These are phyloP conservation scores for Paecilomyces fulvus DNA, from an alignment of 2,329 filamentous ascomycete genomes.

Conservation along the genomic window DNA sequence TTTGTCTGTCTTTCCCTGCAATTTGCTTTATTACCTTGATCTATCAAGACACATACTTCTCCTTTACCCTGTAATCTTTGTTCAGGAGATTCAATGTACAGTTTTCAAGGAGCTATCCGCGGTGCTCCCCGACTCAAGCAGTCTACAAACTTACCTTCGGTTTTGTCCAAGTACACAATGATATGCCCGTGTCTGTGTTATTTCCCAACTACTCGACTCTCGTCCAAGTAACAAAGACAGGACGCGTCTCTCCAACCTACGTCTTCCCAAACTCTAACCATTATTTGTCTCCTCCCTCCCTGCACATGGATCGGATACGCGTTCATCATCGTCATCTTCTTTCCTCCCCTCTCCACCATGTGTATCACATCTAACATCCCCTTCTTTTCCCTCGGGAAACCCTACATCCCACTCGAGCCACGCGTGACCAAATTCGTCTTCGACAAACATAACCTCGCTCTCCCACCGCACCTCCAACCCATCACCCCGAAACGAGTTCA, in stretches of 20 bases:
- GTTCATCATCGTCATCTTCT: not conserved
- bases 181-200: not conserved
- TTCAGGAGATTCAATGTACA: not conserved
- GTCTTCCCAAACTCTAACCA: not conserved
- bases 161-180: too few species aligned
- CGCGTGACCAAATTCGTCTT: constrained; percentile 2
- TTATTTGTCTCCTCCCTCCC: not conserved
- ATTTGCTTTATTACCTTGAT: not conserved
- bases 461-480: constrained; percentile 10
- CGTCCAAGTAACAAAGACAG: not conserved
- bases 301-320: not conserved
- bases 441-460: constrained; percentile 5
- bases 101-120: not conserved
- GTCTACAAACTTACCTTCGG: not conserved
- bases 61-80: not conserved
- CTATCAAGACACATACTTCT: not conserved
- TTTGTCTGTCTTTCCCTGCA: too few species aligned
- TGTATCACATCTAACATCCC: not conserved
- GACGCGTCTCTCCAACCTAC: not conserved
- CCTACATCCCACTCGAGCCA: constrained; percentile 5
- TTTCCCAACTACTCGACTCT: not conserved
- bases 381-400: not conserved
- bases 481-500: constrained; percentile 3
- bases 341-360: not conserved
- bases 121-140: not conserved